Conservation (phyloP, 169 alveolate species). For the Cryptosporidium viatorum region DNA sequence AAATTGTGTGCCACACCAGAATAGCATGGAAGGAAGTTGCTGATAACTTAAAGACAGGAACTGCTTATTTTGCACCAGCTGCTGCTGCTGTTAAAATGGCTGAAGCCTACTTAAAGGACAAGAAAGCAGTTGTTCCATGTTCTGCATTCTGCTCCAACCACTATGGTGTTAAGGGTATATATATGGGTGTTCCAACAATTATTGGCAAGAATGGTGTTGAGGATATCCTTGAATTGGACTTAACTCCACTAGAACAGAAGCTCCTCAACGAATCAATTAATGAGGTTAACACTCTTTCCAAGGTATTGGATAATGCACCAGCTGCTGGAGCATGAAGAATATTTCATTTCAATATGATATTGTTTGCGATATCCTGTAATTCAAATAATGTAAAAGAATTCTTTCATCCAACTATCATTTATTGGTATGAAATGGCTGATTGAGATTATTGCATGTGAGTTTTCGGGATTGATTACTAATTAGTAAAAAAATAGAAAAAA, state of each 20-base stretch:
- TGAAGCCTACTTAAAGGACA: slow-evolving; percentile 82
- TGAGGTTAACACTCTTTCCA: slow-evolving; percentile 34
- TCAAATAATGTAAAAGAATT: neutral
- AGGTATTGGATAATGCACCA: slow-evolving; percentile 56
- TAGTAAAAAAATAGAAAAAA: neutral
- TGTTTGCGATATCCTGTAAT: slow-evolving; percentile 17
- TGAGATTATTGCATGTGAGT: slow-evolving; percentile 37
- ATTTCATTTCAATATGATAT: neutral
- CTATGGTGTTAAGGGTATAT: slow-evolving; percentile 82
- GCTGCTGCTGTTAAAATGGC: slow-evolving; percentile 83
- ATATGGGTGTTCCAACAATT: slow-evolving; percentile 86
- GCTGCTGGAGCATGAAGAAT: slow-evolving; percentile 60
- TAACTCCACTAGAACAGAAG: slow-evolving; percentile 76
- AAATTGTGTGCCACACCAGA: slow-evolving; percentile 81
- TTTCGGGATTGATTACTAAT: slow-evolving; percentile 15
- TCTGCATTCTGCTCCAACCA: slow-evolving; percentile 83
- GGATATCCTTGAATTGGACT: slow-evolving; percentile 79
- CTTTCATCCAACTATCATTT: neutral
- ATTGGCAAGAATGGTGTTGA: slow-evolving; percentile 84
- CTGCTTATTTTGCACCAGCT: slow-evolving; percentile 85
- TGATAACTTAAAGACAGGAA: slow-evolving; percentile 80
- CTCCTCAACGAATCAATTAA: slow-evolving; percentile 41
- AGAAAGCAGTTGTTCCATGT: slow-evolving; percentile 82
- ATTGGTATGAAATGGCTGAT: slow-evolving; percentile 13
- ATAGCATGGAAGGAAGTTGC: slow-evolving; percentile 84